These are phyloP conservation scores for Antarctomyces pellizariae DNA, from an alignment of 495 filamentous ascomycete species.

Conservation along the genomic window DNA sequence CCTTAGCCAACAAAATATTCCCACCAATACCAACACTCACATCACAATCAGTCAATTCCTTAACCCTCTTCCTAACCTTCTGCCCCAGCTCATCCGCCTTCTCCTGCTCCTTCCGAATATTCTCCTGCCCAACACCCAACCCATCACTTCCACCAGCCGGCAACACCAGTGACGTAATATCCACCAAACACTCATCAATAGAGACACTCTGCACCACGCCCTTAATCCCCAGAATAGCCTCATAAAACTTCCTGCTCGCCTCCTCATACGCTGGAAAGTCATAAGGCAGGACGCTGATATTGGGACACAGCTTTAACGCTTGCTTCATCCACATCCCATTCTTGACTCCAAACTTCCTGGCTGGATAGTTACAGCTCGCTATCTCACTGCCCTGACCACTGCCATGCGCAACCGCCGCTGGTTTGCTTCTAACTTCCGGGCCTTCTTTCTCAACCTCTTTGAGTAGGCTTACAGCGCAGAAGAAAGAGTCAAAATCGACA, in stretches of 20 bases:
- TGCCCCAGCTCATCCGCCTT: constrained; percentile 55
- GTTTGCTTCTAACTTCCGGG: constrained; percentile 57
- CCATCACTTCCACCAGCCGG: constrained; percentile 44
- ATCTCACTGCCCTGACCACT: constrained; percentile 74
- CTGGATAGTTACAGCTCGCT: constrained; percentile 89
- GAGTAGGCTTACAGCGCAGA: constrained; percentile 66
- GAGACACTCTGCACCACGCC: constrained; percentile 87
- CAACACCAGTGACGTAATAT: constrained; percentile 45
- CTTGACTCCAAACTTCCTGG: constrained; percentile 63
- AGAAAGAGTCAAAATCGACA: constrained; percentile 95
- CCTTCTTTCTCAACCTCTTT: constrained; percentile 40
- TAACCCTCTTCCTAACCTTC: constrained; percentile 39
- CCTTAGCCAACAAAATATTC: constrained; percentile 76
- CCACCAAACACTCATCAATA: constrained; percentile 79
- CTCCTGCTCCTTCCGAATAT: constrained; percentile 58
- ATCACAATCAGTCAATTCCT: constrained; percentile 51
- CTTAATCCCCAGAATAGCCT: constrained; percentile 51
- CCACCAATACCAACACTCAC: constrained; percentile 89
- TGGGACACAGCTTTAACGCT: constrained; percentile 60
- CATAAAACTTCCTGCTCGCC: constrained; percentile 71
- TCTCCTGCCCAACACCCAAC: constrained; percentile 40
- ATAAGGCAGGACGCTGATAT: constrained; percentile 69
- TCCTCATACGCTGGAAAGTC: constrained; percentile 90
- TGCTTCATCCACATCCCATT: constrained; percentile 99
- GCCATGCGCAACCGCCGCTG: constrained; percentile 75